These are phyloP conservation scores for Medicago lupulina DNA, from an alignment of 306 rosid genomes.

Conservation along the genomic window DNA sequence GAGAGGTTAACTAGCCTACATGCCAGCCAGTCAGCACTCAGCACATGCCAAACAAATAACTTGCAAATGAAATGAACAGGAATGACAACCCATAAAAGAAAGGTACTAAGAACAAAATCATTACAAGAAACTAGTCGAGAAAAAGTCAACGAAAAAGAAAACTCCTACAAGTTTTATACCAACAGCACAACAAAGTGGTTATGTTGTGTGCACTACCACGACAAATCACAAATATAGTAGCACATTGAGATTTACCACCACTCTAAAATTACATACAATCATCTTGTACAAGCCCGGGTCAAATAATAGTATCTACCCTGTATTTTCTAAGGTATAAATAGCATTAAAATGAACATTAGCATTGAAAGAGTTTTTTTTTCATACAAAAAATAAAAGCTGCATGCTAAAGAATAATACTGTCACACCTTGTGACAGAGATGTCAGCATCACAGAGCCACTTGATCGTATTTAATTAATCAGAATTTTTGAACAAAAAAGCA, in stretches of 20 bases:
- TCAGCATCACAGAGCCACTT: neutral
- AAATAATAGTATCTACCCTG: neutral
- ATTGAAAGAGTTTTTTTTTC: neutral
- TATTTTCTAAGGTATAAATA: neutral
- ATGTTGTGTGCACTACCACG: neutral
- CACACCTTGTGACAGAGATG: neutral
- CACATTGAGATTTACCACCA: neutral
- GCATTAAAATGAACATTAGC: neutral
- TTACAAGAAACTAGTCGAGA: conserved; percentile 13
- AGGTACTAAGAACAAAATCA: conserved; percentile 10
- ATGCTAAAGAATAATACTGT: neutral
- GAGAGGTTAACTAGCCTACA: neutral
- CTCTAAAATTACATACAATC: neutral
- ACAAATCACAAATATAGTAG: neutral
- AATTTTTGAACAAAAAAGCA: neutral
- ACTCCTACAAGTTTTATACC: neutral
- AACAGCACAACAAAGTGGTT: neutral
- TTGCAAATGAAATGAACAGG: conserved; percentile 5
- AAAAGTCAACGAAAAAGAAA: neutral
- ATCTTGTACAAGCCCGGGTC: neutral
- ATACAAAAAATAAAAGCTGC: neutral
- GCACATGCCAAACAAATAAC: neutral
- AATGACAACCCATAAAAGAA: neutral
- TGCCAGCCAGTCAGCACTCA: neutral
- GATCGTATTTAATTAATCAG: neutral